These are phyloP conservation scores for Chrysochromulina tobinii DNA, from an alignment of 78 protist genomes.

Conservation along the genomic window DNA sequence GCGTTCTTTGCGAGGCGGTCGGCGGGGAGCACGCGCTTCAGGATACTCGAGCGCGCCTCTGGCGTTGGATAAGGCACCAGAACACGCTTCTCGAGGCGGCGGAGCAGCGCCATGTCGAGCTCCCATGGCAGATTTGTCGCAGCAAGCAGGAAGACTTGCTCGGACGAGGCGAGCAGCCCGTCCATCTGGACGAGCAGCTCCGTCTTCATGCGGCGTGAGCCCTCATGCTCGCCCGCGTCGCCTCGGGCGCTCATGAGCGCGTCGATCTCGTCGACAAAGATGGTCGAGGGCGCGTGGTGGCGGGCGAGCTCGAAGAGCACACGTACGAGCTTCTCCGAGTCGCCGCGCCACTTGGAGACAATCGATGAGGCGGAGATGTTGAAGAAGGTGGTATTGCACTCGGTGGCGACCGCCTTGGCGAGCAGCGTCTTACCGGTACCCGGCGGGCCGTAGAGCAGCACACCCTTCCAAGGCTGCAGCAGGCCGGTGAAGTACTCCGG, in stretches of 20 bases:
- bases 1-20: not conserved
- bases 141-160: constrained; percentile 58
- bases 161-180: constrained; percentile 27
- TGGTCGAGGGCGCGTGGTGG: constrained; percentile 70
- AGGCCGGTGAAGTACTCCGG: constrained; percentile 76
- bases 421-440: constrained; percentile 62
- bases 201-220: constrained; percentile 76
- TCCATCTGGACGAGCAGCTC: constrained; percentile 84
- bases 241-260: constrained; percentile 63
- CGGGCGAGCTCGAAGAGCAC: constrained; percentile 46
- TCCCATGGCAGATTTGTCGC: constrained; percentile 85
- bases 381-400: constrained; percentile 93
- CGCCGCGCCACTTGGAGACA: constrained; percentile 88
- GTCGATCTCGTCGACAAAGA: constrained; percentile 89
- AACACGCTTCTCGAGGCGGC: constrained; percentile 66
- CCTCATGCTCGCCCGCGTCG: constrained; percentile 78
- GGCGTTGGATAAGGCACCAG: constrained; percentile 58
- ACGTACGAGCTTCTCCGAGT: constrained; percentile 87
- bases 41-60: constrained; percentile 1
- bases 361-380: constrained; percentile 86
- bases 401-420: constrained; percentile 95
- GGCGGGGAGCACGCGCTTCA: not conserved
- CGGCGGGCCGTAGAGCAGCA: constrained; percentile 75
- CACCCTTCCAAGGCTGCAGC: constrained; percentile 81
- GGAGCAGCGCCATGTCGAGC: constrained; percentile 60